Conservation (phyloP, 768 basidiomycete species). For the Termitomyces sp. region DNA sequence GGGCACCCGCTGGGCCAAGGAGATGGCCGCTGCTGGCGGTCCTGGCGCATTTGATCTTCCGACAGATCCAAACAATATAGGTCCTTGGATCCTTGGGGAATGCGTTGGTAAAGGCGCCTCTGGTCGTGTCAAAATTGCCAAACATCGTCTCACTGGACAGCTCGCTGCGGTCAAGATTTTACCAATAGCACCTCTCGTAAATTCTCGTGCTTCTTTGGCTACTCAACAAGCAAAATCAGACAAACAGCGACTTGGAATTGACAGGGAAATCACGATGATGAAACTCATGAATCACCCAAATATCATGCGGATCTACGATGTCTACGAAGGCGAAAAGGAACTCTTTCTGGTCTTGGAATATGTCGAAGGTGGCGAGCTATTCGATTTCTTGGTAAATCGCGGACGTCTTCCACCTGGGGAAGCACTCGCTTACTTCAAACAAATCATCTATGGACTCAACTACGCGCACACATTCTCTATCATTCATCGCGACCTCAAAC, state of each 20-base stretch:
- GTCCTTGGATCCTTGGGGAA: conserved; percentile 91
- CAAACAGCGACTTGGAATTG: conserved; percentile 81
- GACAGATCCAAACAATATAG: conserved; percentile 80
- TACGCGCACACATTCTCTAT: conserved; percentile 98
- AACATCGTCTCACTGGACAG: conserved; percentile 78
- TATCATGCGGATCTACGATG: conserved; percentile 92
- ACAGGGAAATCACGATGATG: conserved; percentile 97
- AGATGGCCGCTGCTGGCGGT: conserved; percentile 77
- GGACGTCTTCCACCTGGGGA: conserved; percentile 77
- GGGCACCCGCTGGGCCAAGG: conserved; percentile 84
- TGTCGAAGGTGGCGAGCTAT: conserved; percentile 93
- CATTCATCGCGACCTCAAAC: conserved; percentile 96
- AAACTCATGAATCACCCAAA: conserved; percentile 99
- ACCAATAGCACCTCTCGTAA: conserved; percentile 72
- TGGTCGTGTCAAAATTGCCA: conserved; percentile 92
- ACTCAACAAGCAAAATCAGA: conserved; percentile 69
- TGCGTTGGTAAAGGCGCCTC: conserved; percentile 93
- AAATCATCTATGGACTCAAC: conserved; percentile 91
- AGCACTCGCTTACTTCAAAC: conserved; percentile 90
- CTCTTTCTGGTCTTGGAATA: conserved; percentile 94
- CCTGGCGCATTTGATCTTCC: conserved; percentile 72
- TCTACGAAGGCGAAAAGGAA: conserved; percentile 88
- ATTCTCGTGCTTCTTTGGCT: conserved; percentile 62
- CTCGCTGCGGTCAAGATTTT: conserved; percentile 96
- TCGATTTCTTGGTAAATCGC: conserved; percentile 90